Evolutionary conservation across 495 filamentous ascomycete species (phyloP).

Genomic region (Rhypophila decipiens): DNA sequence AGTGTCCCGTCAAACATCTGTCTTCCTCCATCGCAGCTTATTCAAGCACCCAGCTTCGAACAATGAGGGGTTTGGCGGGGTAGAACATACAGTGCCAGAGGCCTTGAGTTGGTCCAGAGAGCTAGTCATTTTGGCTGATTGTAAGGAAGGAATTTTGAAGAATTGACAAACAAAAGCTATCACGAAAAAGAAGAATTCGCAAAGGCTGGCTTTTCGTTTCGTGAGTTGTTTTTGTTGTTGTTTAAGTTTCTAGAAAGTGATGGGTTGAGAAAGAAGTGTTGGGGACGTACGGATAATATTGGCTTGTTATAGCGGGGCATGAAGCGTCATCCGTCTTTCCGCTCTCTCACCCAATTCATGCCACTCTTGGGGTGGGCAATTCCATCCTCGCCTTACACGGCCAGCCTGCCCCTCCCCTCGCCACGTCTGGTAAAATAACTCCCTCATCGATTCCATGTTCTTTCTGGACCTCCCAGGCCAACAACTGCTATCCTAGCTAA

Average conservation of each 20-base stretch:
- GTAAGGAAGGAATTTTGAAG: slow-evolving; percentile 2
- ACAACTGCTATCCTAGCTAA: too few species aligned
- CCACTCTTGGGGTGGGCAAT: too few species aligned
- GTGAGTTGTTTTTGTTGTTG: background rate
- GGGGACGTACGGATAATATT: slow-evolving; percentile 4
- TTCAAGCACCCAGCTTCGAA: slow-evolving; percentile 2
- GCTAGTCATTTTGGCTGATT: slow-evolving; percentile 63
- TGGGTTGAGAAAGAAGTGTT: background rate
- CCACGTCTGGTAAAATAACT: too few species aligned
- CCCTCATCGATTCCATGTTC: too few species aligned
- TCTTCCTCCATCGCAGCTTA: background rate
- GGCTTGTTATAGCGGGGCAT: slow-evolving; percentile 6
- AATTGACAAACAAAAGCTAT: background rate
- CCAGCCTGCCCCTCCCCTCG: too few species aligned
- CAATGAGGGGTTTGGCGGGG: slow-evolving; percentile 34
- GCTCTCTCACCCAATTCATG: background rate
- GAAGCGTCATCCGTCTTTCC: slow-evolving; percentile 1
- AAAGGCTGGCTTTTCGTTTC: background rate
- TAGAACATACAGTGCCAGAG: slow-evolving; percentile 78
- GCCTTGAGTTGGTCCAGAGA: slow-evolving; percentile 96
- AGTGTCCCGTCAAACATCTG: background rate
- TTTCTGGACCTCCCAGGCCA: too few species aligned
- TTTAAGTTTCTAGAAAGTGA: background rate
- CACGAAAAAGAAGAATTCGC: background rate
- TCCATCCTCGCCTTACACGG: too few species aligned